These are phyloP conservation scores for Saccharomycopsis crataegensis DNA, from an alignment of 1,139 yeast species.

Conservation along the genomic window DNA sequence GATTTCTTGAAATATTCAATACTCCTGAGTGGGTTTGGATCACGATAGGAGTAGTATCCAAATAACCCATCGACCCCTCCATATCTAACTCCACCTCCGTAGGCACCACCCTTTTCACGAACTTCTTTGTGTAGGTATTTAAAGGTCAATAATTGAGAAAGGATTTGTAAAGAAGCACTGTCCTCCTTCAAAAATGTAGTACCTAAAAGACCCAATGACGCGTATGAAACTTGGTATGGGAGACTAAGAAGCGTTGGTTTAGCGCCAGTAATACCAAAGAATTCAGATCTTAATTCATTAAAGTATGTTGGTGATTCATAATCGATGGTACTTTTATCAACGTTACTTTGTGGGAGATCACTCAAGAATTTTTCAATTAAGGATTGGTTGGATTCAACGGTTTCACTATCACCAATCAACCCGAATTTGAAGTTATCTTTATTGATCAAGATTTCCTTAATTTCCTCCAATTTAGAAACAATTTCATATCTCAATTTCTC, in stretches of 20 bases:
- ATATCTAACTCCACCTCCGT: conserved; percentile 89
- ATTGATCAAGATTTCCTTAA: conserved; percentile 40
- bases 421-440: conserved; percentile 38
- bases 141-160: conserved; percentile 75
- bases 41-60: conserved; percentile 84
- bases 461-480: conserved; percentile 54
- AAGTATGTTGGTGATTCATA: conserved; percentile 10
- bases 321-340: conserved; percentile 9
- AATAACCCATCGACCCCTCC: conserved; percentile 78
- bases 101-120: conserved; percentile 95
- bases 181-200: conserved; percentile 62
- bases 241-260: conserved; percentile 40
- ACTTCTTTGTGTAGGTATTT: conserved; percentile 82
- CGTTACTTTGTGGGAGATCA: conserved; percentile 22
- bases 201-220: conserved; percentile 64
- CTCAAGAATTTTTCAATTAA: conserved; percentile 31
- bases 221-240: conserved; percentile 86
- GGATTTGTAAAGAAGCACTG: conserved; percentile 78
- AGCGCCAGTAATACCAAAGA: background rate
- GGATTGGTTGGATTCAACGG: conserved; percentile 36
- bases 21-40: conserved; percentile 77
- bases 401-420: conserved; percentile 49
- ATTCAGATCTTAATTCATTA: background rate
- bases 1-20: conserved; percentile 52
- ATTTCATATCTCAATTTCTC: conserved; percentile 44